Evolutionary conservation across 257 asterid species (phyloP).

Genomic region (Fraxinus quadrangulata): DNA sequence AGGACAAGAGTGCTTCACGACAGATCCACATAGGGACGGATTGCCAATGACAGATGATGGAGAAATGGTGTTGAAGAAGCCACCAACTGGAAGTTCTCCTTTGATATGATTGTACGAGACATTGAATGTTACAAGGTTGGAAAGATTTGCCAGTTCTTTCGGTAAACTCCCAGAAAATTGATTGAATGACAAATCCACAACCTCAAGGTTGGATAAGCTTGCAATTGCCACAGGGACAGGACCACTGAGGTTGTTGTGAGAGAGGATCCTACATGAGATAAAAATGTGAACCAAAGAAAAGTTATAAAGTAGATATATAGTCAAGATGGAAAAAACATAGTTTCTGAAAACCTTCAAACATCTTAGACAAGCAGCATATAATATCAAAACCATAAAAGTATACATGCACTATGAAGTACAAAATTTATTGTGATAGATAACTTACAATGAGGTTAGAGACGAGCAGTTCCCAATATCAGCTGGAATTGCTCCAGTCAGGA

Average conservation of each 20-base stretch:
- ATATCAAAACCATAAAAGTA: neutral
- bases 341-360: neutral
- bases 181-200: conserved; percentile 74
- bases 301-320: neutral
- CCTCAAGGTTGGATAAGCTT: conserved; percentile 58
- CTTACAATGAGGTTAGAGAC: conserved; percentile 68
- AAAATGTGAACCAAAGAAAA: conserved; percentile 17
- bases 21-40: conserved; percentile 77
- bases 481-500: conserved; percentile 55
- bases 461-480: conserved; percentile 56
- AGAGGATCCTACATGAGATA: conserved; percentile 55
- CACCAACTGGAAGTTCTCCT: conserved; percentile 85
- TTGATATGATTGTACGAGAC: conserved; percentile 68
- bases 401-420: neutral
- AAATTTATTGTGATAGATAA: conserved; percentile 13
- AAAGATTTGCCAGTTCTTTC: conserved; percentile 62
- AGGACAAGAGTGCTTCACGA: conserved; percentile 75
- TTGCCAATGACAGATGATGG: conserved; percentile 66
- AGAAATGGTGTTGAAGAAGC: conserved; percentile 72
- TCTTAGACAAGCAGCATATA: neutral
- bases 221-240: conserved; percentile 52
- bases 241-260: conserved; percentile 68
- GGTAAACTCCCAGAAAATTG: conserved; percentile 68
- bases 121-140: conserved; percentile 60
- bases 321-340: neutral